These are phyloP conservation scores for Aristolochia contorta DNA, from an alignment of 164 flowering plant genomes.

Conservation along the genomic window DNA sequence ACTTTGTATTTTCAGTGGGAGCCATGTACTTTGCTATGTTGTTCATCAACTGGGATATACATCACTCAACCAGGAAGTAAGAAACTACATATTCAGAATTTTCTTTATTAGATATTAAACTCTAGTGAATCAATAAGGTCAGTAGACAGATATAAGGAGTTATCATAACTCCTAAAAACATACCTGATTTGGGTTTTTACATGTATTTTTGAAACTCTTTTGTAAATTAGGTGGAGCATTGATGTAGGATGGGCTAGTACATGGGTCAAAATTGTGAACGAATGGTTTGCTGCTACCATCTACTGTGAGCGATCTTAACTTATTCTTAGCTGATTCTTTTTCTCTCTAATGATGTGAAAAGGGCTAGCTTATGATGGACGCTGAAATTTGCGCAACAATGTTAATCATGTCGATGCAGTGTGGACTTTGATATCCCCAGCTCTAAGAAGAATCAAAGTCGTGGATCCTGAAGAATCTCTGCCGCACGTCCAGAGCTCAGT, in stretches of 20 bases:
- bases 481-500: slow-evolving; percentile 10
- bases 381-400: neutral
- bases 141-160: too few relatives aligned
- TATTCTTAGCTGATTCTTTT: neutral
- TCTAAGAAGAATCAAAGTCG: slow-evolving; percentile 31
- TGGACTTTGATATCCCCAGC: slow-evolving; percentile 68
- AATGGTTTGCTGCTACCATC: slow-evolving; percentile 84
- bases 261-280: slow-evolving; percentile 89
- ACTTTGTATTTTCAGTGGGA: slow-evolving; percentile 67
- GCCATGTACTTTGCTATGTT: slow-evolving; percentile 97
- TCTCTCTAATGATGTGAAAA: neutral
- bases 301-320: slow-evolving; percentile 41
- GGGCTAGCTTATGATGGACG: neutral
- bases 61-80: slow-evolving; percentile 56
- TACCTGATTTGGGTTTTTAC: too few relatives aligned
- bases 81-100: slow-evolving; percentile 1
- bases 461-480: slow-evolving; percentile 30
- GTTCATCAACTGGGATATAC: slow-evolving; percentile 79
- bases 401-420: slow-evolving; percentile 36
- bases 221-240: slow-evolving; percentile 70
- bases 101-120: neutral
- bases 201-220: neutral
- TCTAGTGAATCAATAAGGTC: too few relatives aligned
- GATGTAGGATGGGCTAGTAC: slow-evolving; percentile 97
- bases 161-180: too few relatives aligned